These are phyloP conservation scores for Xylariaceae sp. DNA, from an alignment of 2,329 filamentous ascomycete species.

Conservation along the genomic window DNA sequence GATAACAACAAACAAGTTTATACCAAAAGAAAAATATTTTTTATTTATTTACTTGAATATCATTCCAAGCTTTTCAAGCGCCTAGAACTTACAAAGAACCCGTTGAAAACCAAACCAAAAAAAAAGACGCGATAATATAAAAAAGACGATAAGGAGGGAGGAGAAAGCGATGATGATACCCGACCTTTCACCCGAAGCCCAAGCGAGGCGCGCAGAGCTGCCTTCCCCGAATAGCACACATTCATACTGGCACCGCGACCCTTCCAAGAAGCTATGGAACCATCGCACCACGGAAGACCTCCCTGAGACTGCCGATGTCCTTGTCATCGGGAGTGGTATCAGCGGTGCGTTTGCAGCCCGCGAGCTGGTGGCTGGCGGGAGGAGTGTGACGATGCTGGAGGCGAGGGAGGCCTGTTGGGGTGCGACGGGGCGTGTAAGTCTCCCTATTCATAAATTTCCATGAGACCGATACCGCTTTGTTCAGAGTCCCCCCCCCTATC, in stretches of 20 bases:
- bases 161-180: background rate
- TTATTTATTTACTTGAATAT: too few relatives aligned
- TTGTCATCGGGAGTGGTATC: slow-evolving; percentile 71
- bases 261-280: slow-evolving; percentile 57
- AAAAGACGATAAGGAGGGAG: too few relatives aligned
- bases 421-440: slow-evolving; percentile 69
- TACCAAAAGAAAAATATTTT: too few relatives aligned
- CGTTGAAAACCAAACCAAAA: background rate
- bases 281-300: slow-evolving; percentile 61
- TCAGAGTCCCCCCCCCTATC: too few relatives aligned
- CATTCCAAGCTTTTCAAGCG: too few relatives aligned
- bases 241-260: slow-evolving; percentile 71
- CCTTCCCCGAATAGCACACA: slow-evolving; percentile 55
- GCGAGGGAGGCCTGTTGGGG: slow-evolving; percentile 76
- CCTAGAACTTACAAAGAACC: background rate
- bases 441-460: background rate
- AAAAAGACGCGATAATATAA: background rate
- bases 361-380: slow-evolving; percentile 48
- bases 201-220: slow-evolving; percentile 42
- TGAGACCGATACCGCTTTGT: too few relatives aligned
- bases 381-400: slow-evolving; percentile 65
- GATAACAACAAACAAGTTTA: too few relatives aligned
- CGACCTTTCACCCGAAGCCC: background rate
- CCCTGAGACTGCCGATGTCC: slow-evolving; percentile 58
- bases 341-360: slow-evolving; percentile 67